phyloP scores from a whole-genome alignment of 495 filamentous ascomycete genomes.

The Pyronema omphalodes region DNA sequence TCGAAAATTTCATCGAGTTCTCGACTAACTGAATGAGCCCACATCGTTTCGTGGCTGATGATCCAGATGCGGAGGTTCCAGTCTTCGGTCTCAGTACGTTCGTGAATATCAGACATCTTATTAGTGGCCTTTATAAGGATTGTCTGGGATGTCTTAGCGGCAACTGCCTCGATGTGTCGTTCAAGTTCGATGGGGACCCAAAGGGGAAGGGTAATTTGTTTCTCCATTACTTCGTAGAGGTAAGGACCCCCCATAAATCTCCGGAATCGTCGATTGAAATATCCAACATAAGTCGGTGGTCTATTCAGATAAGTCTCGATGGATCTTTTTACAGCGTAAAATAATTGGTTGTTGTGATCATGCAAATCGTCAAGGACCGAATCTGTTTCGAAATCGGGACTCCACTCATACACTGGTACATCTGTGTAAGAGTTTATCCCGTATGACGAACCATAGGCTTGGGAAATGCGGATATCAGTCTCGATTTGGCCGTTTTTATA shows the following conservation, averaged over 20 bases:
- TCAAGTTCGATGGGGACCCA: constrained; percentile 19
- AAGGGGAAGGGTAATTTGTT: constrained; percentile 24
- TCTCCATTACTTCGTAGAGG: constrained; percentile 12
- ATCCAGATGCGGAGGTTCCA: constrained; percentile 26
- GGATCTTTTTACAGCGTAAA: no score
- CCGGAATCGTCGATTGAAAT: no score
- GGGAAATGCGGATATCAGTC: no score
- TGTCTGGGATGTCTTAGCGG: not conserved
- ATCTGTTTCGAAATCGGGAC: no score
- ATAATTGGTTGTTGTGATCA: no score
- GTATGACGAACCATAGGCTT: no score
- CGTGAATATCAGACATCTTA: not conserved
- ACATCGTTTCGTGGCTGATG: constrained; percentile 26
- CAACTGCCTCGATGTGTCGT: constrained; percentile 5
- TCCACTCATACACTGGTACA: no score
- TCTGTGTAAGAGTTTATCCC: no score
- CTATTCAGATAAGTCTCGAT: no score
- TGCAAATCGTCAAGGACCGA: no score
- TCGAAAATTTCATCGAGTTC: constrained; percentile 23
- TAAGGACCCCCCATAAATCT: not conserved
- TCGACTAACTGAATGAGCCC: constrained; percentile 23
- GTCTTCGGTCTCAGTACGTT: constrained; percentile 5
- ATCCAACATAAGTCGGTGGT: no score
- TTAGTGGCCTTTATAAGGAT: not conserved
- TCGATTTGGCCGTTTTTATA: no score